Conservation (phyloP, 495 filamentous ascomycete species). For the Tuber aestivum region DNA sequence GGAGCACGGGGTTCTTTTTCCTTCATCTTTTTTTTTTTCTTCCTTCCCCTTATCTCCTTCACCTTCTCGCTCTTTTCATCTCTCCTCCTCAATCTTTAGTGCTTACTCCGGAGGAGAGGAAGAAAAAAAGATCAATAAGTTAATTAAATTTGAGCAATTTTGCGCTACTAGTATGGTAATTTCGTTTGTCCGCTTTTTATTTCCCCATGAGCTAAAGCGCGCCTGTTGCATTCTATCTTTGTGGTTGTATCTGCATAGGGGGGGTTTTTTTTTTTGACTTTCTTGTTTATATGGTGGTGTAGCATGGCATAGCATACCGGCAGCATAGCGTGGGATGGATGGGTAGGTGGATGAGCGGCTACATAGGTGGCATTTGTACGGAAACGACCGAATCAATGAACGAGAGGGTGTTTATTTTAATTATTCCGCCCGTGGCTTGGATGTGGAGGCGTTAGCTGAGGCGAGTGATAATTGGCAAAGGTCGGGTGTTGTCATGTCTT, state of each 20-base stretch:
- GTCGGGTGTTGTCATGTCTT: neutral
- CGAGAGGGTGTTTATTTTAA: neutral
- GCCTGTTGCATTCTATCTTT: conserved; percentile 12
- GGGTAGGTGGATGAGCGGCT: neutral
- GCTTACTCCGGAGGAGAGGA: neutral
- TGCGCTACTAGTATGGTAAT: conserved; percentile 9
- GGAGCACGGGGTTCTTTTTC: neutral
- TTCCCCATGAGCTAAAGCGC: neutral
- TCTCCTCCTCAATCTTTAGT: neutral
- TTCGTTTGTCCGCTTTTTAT: neutral
- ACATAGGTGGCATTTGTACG: neutral
- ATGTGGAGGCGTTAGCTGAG: neutral
- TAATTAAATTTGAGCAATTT: neutral
- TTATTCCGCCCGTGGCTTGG: neutral
- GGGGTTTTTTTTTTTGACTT: neutral
- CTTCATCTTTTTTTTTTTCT: neutral
- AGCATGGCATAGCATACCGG: neutral
- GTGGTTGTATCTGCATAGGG: conserved; percentile 12
- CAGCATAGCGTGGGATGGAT: neutral
- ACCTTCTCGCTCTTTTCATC: neutral
- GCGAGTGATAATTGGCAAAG: neutral
- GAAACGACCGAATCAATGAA: neutral
- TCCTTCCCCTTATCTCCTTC: neutral
- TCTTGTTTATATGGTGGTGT: neutral
- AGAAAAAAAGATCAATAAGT: neutral